phyloP scores from a whole-genome alignment of 768 basidiomycete species.

The Xerocomus brunneocitrinus region DNA sequence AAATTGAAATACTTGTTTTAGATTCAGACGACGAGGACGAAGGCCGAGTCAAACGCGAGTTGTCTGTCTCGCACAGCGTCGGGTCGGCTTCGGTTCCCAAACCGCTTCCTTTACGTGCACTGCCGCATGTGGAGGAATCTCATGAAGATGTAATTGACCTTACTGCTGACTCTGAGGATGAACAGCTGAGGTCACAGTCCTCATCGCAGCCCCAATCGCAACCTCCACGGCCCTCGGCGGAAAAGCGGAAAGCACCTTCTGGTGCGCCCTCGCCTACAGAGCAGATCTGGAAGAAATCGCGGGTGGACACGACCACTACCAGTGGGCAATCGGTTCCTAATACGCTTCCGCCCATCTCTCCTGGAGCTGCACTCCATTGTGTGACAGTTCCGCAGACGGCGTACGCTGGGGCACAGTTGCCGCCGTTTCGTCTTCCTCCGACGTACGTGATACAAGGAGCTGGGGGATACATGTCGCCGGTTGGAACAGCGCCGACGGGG shows the following conservation, averaged over 20 bases:
- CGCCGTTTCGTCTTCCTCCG: constrained; percentile 25
- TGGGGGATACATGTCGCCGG: constrained; percentile 23
- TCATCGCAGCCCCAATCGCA: constrained; percentile 29
- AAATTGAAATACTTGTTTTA: constrained; percentile 58
- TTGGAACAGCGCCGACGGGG: constrained; percentile 6
- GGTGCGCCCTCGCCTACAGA: constrained; percentile 55
- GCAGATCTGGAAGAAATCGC: constrained; percentile 70
- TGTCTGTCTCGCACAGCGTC: constrained; percentile 62
- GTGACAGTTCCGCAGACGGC: constrained; percentile 13
- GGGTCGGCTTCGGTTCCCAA: constrained; percentile 35
- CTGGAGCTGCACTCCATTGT: constrained; percentile 13
- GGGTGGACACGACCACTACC: constrained; percentile 26
- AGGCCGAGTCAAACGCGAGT: constrained; percentile 67
- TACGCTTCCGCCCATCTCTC: constrained; percentile 26
- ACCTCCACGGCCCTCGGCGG: constrained; percentile 29
- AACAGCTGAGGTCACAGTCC: constrained; percentile 38
- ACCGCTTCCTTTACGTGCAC: constrained; percentile 16
- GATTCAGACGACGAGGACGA: constrained; percentile 79
- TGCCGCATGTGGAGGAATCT: constrained; percentile 24
- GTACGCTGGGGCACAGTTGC: constrained; percentile 24
- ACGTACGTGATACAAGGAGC: constrained; percentile 18
- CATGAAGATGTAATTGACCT: constrained; percentile 72
- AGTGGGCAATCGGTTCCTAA: constrained; percentile 9
- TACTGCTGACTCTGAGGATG: constrained; percentile 77
- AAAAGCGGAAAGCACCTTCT: constrained; percentile 57